Percentiles rank a stretch among this genome's conserved stretches.
Evolutionary conservation across 148 eudicot genomes (phyloP).

Genomic region (Linanthus parryae): DNA sequence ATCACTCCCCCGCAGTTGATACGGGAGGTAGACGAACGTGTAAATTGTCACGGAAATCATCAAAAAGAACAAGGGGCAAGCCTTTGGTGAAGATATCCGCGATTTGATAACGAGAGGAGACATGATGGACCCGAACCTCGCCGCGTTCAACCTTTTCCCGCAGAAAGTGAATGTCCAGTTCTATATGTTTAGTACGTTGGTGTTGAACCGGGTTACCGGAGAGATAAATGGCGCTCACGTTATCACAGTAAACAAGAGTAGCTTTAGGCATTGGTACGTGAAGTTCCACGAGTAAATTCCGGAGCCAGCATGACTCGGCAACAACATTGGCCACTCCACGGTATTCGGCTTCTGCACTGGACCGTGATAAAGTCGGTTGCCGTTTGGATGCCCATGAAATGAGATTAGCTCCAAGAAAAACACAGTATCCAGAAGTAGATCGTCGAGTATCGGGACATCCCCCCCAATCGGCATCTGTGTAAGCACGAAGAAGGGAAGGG

Average conservation of each 20-base stretch:
- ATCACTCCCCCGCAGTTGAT: too few species aligned
- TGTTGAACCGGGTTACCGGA: conserved; percentile 6
- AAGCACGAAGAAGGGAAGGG: not conserved
- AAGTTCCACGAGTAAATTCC: conserved; percentile 4
- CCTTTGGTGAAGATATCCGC: conserved; percentile 19
- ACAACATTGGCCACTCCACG: conserved; percentile 17
- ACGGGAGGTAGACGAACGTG: conserved; percentile 8
- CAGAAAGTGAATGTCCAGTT: too few species aligned
- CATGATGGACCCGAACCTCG: conserved; percentile 5
- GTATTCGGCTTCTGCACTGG: conserved; percentile 12
- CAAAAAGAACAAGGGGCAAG: conserved; percentile 2
- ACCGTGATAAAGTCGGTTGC: conserved; percentile 8
- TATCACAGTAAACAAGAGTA: conserved; percentile 9
- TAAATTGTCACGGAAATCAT: conserved; percentile 13
- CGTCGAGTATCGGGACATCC: conserved; percentile 3
- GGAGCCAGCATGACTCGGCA: conserved; percentile 5
- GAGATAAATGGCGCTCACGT: conserved; percentile 3
- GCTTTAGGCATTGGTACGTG: conserved; percentile 2
- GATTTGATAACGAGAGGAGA: conserved; percentile 14
- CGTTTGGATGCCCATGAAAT: conserved; percentile 7
- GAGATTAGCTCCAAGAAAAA: conserved; percentile 4
- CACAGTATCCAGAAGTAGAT: conserved; percentile 9
- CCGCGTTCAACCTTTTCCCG: too few species aligned
- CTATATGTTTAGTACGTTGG: too few species aligned
- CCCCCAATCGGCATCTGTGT: conserved; percentile 2